Percentiles rank a stretch among this genome's conserved stretches.
Evolutionary conservation across 805 yeast species (phyloP).

Genomic region (Zygosaccharomyces bailii): DNA sequence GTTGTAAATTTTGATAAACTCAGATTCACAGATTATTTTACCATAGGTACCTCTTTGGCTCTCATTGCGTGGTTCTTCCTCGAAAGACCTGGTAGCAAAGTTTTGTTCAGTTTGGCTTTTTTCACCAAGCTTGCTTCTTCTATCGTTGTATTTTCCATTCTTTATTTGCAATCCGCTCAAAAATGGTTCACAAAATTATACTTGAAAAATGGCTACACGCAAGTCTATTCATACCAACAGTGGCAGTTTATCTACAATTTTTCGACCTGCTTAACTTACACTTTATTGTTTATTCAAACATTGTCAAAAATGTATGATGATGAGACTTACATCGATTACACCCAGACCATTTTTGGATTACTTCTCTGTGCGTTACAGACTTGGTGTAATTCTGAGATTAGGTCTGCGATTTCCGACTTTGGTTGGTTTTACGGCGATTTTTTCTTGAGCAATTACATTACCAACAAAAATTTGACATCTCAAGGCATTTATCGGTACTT

Average conservation of each 20-base stretch:
- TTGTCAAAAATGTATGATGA: conserved; percentile 32
- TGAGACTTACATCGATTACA: conserved; percentile 24
- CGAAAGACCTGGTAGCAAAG: conserved; percentile 22
- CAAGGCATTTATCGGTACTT: conserved; percentile 80
- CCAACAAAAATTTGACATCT: conserved; percentile 54
- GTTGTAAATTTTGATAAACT: conserved; percentile 60
- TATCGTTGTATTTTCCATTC: conserved; percentile 46
- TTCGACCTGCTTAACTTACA: conserved; percentile 52
- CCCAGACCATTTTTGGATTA: conserved; percentile 53
- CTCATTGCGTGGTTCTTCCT: conserved; percentile 35
- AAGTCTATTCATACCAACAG: conserved; percentile 62
- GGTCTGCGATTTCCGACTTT: conserved; percentile 69
- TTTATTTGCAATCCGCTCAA: conserved; percentile 55
- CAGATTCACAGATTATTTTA: conserved; percentile 60
- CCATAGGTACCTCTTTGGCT: conserved; percentile 45
- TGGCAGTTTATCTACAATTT: conserved; percentile 67
- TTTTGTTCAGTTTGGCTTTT: conserved; percentile 43
- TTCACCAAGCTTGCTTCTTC: conserved; percentile 50
- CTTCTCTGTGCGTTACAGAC: conserved; percentile 55
- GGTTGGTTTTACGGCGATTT: conserved; percentile 94
- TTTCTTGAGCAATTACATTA: conserved; percentile 55
- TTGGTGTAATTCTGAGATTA: conserved; percentile 67
- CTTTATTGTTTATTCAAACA: conserved; percentile 44
- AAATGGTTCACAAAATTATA: conserved; percentile 64
- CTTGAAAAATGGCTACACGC: conserved; percentile 60